Evolutionary conservation across 192 early-diverging fungal genomes (phyloP).

Genomic region (Gonapodya prolifera): DNA sequence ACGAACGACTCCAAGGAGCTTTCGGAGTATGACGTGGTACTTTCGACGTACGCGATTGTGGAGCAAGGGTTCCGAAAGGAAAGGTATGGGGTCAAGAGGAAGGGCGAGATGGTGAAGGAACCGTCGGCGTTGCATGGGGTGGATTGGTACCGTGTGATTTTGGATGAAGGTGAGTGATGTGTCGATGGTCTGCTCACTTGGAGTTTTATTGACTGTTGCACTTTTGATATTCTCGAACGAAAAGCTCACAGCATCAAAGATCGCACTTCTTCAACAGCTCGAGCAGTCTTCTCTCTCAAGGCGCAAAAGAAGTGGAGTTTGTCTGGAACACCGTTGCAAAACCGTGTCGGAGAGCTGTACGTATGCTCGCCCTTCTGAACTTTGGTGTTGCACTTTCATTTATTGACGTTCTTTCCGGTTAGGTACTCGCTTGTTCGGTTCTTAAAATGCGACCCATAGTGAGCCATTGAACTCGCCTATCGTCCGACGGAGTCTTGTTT

Average conservation of each 20-base stretch:
- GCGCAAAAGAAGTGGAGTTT: conserved; percentile 62
- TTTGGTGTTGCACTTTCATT: neutral
- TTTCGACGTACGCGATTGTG: conserved; percentile 53
- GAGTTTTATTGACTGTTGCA: too few species aligned
- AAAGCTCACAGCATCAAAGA: conserved; percentile 88
- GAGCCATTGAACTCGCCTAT: too few species aligned
- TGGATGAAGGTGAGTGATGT: conserved; percentile 44
- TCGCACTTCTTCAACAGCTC: conserved; percentile 66
- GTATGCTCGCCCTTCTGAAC: conserved; percentile 49
- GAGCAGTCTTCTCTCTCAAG: conserved; percentile 65
- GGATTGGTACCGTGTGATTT: conserved; percentile 68
- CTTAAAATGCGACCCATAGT: too few species aligned
- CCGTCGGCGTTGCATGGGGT: conserved; percentile 43
- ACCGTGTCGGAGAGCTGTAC: conserved; percentile 60
- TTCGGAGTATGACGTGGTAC: conserved; percentile 56
- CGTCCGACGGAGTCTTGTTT: neutral
- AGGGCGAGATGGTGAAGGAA: conserved; percentile 19
- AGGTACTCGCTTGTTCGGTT: conserved; percentile 82
- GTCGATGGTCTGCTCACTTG: neutral
- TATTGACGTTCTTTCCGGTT: too few species aligned
- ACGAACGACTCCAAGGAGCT: conserved; percentile 36
- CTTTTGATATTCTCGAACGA: too few species aligned
- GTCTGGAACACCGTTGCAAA: conserved; percentile 91
- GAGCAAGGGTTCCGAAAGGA: conserved; percentile 62
- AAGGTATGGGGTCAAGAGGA: conserved; percentile 48